phyloP scores from a whole-genome alignment of 2,329 filamentous ascomycete species.

The Ophiostoma novo-ulmi region DNA sequence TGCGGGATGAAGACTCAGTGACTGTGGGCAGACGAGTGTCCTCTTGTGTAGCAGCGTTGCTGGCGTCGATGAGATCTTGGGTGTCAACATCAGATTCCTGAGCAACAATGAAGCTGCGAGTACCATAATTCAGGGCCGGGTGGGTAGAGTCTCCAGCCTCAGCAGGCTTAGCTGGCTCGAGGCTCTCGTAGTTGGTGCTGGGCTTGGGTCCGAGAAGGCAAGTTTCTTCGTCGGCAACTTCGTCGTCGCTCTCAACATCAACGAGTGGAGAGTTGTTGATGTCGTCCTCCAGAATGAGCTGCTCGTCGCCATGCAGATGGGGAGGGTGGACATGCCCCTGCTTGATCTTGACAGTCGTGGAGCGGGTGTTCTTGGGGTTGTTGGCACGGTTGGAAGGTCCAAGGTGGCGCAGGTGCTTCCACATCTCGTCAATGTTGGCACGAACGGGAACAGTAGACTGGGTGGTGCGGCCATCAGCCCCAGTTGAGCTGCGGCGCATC shows the following conservation, averaged over 20 bases:
- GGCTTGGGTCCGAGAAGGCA: constrained; percentile 41
- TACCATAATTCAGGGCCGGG: not conserved
- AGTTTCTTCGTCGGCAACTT: constrained; percentile 39
- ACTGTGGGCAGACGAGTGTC: not conserved
- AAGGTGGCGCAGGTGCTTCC: constrained; percentile 58
- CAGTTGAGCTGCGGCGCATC: constrained; percentile 53
- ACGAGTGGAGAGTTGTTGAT: not conserved
- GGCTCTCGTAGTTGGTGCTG: not conserved
- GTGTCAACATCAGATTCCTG: not conserved
- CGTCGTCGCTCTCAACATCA: constrained; percentile 23
- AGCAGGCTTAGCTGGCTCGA: not conserved
- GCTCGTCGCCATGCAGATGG: constrained; percentile 15
- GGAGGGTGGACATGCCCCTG: constrained; percentile 15
- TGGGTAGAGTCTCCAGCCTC: not conserved
- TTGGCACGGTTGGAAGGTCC: constrained; percentile 63
- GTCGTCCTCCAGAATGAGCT: not conserved
- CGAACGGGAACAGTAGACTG: constrained; percentile 50
- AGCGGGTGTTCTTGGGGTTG: constrained; percentile 57
- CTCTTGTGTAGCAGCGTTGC: not conserved
- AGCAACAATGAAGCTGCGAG: not conserved
- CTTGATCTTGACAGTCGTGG: constrained; percentile 64
- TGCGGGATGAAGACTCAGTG: not conserved
- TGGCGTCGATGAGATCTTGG: not conserved
- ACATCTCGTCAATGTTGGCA: constrained; percentile 58
- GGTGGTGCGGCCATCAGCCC: constrained; percentile 48